Percentiles rank a stretch among this genome's conserved stretches.
phyloP scores from a whole-genome alignment of 129 eudicot species.

The Gnaphalium uliginosum region DNA sequence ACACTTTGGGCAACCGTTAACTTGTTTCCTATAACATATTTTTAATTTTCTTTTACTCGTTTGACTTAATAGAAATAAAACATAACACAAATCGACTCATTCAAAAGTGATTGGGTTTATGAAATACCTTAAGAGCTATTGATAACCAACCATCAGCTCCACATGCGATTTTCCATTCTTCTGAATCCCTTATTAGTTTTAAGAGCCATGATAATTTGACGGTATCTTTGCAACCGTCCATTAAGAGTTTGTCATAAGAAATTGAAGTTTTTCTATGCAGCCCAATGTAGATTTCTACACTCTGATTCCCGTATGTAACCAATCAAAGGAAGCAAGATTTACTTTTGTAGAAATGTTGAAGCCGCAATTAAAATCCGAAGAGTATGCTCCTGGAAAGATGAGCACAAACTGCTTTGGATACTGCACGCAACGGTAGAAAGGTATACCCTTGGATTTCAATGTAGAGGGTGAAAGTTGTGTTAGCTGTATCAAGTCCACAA shows the following conservation, averaged over 20 bases:
- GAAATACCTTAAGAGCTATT: slow-evolving; percentile 59
- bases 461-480: slow-evolving; percentile 69
- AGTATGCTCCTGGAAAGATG: slow-evolving; percentile 69
- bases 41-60: too few relatives aligned
- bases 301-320: slow-evolving; percentile 77
- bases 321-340: slow-evolving; percentile 75
- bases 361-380: slow-evolving; percentile 67
- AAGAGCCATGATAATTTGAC: slow-evolving; percentile 37
- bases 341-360: slow-evolving; percentile 61
- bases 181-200: background rate
- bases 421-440: slow-evolving; percentile 73
- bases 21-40: too few relatives aligned
- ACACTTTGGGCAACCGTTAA: too few relatives aligned
- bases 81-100: too few relatives aligned
- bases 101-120: background rate
- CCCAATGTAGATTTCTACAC: slow-evolving; percentile 53
- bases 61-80: too few relatives aligned
- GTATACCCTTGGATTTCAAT: slow-evolving; percentile 67
- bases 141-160: slow-evolving; percentile 63
- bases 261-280: slow-evolving; percentile 56
- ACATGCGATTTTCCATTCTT: slow-evolving; percentile 48
- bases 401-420: slow-evolving; percentile 64
- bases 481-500: slow-evolving; percentile 44
- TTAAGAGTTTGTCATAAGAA: slow-evolving; percentile 64
- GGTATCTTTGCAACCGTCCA: slow-evolving; percentile 55